Evolutionary conservation across 1,284 basidiomycete genomes (phyloP).

Genomic region (Coniophora puteana): DNA sequence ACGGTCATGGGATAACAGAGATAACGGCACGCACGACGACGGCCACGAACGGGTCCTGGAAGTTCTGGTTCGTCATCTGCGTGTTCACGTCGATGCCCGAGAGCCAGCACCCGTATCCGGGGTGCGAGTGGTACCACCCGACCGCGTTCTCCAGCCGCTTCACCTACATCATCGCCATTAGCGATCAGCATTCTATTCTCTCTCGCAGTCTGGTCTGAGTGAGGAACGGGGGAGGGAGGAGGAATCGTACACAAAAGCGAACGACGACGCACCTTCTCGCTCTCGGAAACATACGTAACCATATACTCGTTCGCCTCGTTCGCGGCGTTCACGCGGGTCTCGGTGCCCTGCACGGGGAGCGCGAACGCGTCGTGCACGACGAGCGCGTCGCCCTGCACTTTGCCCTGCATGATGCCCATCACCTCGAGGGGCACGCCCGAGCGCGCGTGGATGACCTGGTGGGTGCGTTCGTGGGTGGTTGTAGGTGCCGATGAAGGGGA

Average conservation of each 20-base stretch:
- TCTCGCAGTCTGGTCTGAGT: too few species aligned
- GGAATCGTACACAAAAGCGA: constrained; percentile 2
- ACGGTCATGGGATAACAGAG: constrained; percentile 1
- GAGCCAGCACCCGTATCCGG: constrained; percentile 96
- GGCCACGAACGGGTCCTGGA: constrained; percentile 95
- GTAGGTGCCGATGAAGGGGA: too few species aligned
- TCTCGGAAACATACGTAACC: constrained; percentile 87
- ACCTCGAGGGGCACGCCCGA: constrained; percentile 98
- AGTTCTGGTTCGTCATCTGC: constrained; percentile 92
- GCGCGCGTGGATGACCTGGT: constrained; percentile 94
- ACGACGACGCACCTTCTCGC: constrained; percentile 58
- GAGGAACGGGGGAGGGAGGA: neutral
- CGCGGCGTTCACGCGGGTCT: constrained; percentile 96
- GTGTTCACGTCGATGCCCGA: constrained; percentile 97
- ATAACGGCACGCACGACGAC: constrained; percentile 73
- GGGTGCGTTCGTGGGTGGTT: too few species aligned
- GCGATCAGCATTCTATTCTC: constrained; percentile 1
- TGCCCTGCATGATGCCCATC: constrained; percentile 99
- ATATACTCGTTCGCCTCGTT: constrained; percentile 98
- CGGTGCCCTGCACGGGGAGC: constrained; percentile 97
- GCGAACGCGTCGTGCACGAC: constrained; percentile 97
- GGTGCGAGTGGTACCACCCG: constrained; percentile 99
- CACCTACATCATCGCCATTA: constrained; percentile 43
- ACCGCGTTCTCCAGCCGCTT: constrained; percentile 85
- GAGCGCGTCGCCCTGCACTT: constrained; percentile 82